A percentile compares a stretch with the other conserved stretches of the same genome.
phyloP scores from a whole-genome alignment of 2,329 filamentous ascomycete genomes.

The Drechslerella dactyloides region DNA sequence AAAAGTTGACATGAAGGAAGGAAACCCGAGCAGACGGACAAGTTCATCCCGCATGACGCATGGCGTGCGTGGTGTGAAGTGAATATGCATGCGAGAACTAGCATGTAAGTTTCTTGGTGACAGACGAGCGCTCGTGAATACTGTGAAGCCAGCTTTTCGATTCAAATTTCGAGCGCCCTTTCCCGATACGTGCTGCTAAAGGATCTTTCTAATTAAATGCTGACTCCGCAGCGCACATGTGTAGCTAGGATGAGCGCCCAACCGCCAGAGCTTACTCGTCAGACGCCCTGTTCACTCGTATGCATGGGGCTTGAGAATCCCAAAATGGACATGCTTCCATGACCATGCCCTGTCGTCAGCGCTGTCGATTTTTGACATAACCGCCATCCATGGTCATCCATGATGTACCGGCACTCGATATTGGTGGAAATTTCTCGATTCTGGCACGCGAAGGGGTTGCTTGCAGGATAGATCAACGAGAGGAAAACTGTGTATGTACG shows the following conservation, averaged over 20 bases:
- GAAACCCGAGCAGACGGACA: neutral
- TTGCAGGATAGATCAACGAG: neutral
- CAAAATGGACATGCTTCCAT: neutral
- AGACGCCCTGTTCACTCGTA: neutral
- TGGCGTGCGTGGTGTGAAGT: constrained; percentile 7
- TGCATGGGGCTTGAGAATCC: neutral
- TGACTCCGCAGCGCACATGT: too few species aligned
- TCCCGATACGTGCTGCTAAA: too few species aligned
- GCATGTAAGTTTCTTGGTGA: neutral
- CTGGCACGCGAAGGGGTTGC: constrained; percentile 1
- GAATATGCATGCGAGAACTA: neutral
- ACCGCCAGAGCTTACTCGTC: neutral
- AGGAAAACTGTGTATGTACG: too few species aligned
- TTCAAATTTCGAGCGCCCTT: too few species aligned
- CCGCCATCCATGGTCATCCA: too few species aligned
- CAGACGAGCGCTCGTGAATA: too few species aligned
- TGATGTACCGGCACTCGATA: neutral
- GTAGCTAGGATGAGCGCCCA: neutral
- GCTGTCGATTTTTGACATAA: neutral
- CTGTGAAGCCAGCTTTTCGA: constrained; percentile 8
- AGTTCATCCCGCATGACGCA: constrained; percentile 40
- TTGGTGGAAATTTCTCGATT: constrained; percentile 1
- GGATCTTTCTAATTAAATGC: too few species aligned
- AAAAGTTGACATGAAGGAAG: too few species aligned
- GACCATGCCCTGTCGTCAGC: neutral